These are phyloP conservation scores for Rhexocercosporidium sp. DNA, from an alignment of 2,329 filamentous ascomycete species.

Conservation along the genomic window DNA sequence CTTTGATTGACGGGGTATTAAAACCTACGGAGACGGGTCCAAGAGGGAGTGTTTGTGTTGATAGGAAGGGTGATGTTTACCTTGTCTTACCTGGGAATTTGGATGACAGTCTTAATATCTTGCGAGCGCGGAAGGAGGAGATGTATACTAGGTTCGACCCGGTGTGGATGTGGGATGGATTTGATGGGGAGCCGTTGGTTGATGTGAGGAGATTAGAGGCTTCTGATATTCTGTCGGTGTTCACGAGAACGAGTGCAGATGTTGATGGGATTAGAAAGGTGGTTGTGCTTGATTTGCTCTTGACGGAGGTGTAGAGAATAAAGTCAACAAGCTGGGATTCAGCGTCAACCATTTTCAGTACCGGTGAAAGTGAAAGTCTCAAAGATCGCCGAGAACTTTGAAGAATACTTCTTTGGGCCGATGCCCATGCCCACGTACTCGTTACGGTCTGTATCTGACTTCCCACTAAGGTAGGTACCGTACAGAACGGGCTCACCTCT, in stretches of 20 bases:
- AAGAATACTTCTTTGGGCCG: not conserved
- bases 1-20: conserved; percentile 15
- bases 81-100: conserved; percentile 35
- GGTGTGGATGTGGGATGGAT: conserved; percentile 33
- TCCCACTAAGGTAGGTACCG: too few relatives aligned
- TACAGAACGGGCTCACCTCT: not conserved
- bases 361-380: not conserved
- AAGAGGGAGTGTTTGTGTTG: conserved; percentile 33
- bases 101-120: conserved; percentile 32
- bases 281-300: conserved; percentile 33
- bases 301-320: conserved; percentile 3
- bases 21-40: conserved; percentile 32
- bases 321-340: not conserved
- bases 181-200: conserved; percentile 36
- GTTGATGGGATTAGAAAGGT: conserved; percentile 21
- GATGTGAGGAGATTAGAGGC: conserved; percentile 32
- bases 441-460: not conserved
- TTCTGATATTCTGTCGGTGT: conserved; percentile 33
- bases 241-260: conserved; percentile 28
- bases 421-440: not conserved
- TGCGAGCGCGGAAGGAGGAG: conserved; percentile 19
- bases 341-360: not conserved
- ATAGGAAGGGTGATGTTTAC: conserved; percentile 27
- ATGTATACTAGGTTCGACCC: conserved; percentile 18
- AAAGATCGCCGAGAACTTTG: not conserved